Conservation (phyloP, 257 asterid species). For the Striga asiatica region DNA sequence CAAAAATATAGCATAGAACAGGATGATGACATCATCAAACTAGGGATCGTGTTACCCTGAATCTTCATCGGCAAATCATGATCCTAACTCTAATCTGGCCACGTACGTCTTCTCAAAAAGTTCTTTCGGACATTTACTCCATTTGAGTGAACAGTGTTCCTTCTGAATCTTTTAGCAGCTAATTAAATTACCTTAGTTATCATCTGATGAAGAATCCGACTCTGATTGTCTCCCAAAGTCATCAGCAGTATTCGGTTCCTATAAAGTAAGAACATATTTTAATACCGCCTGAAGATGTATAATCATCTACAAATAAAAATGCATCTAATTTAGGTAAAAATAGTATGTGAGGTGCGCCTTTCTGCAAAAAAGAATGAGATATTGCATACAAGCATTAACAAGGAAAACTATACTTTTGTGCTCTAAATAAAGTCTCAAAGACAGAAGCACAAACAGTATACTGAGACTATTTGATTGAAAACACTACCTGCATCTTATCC, state of each 20-base stretch:
- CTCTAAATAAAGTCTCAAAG: neutral
- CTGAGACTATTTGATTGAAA: neutral
- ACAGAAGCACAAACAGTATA: neutral
- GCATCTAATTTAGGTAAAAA: neutral
- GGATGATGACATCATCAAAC: neutral
- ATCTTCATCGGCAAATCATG: neutral
- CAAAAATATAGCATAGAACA: too few relatives aligned
- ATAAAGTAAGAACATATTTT: conserved; percentile 2
- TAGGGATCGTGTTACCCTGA: neutral
- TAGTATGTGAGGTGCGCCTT: too few relatives aligned
- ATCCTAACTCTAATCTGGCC: neutral
- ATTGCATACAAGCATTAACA: too few relatives aligned
- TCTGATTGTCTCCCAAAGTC: conserved; percentile 38
- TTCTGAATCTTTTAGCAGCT: too few relatives aligned
- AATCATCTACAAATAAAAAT: neutral
- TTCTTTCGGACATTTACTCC: neutral
- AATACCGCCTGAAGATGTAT: neutral
- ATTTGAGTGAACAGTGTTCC: neutral
- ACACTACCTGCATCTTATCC: conserved; percentile 70
- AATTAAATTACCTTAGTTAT: conserved; percentile 25
- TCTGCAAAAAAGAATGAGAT: too few relatives aligned
- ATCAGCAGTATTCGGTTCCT: conserved; percentile 39
- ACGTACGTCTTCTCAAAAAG: conserved; percentile 4
- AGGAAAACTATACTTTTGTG: too few relatives aligned
- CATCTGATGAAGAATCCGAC: conserved; percentile 48